Base-by-base conservation (phyloP, 176 grass and related monocot species). In the Aechmea fasciata region DNA sequence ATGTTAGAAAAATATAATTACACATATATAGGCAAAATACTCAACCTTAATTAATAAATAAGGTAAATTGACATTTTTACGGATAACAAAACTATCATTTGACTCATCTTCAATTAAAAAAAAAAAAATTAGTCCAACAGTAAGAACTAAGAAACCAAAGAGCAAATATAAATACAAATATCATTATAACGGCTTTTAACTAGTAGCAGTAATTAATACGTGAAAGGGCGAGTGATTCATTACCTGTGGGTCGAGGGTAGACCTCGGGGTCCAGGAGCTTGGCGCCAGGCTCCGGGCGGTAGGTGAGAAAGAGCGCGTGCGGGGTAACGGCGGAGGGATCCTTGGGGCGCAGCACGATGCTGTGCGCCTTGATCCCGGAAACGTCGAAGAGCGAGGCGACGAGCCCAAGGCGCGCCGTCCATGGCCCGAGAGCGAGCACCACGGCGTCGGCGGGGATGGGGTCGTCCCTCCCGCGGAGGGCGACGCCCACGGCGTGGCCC, bases 241-340 rank as follows among this genome's bases (percentile, higher is more conserved):
- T 81, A 92, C 93, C 89, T n/a, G 89, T 92, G 55, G 93, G 93
- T 69, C 89, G 65, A 1, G 86, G 93, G 71, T 85, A 92, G 69
- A 92, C 89, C 71, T 92, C 85, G 7, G 89, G 93, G 57, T 97
- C 86, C 64, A 92, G 82, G 54, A 87, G 80, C 86, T 97, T 97
- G 23, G 79, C 81, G 48, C 86, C 89, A 13, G 93, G 84, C 66
- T 63, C 70, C 15, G 89, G 86, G 68, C 87, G 86, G 70, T 92
- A 97, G 80, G 81, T 97, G 24, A 97, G 80, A 77, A 92, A 97
- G 48, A 97, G 74, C 26, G 86, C 80, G 75, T 97, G 89, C 51
- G 88, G 89, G 48, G 93, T 97, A 68, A 97, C 85, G 41, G 48
- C 79, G 14, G 80, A 68, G 0, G 93, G 83, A 11, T 87, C 73